Conservation (phyloP, 208 protist species). For the Blechomonas ayalai region DNA sequence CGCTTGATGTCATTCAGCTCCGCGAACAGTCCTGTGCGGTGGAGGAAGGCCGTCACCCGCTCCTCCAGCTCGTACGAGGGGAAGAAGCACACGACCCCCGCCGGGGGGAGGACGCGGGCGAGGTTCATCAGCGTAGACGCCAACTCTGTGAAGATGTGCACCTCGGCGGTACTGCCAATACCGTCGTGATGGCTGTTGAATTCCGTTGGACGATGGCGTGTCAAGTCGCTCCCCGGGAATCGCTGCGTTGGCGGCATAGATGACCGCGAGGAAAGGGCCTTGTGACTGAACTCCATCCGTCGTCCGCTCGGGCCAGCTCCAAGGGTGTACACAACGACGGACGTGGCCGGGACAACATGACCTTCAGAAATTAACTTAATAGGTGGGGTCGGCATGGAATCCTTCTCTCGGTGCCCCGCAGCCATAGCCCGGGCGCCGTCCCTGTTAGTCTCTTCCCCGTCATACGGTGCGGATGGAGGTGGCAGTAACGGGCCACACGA, state of each 20-base stretch:
- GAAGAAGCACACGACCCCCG: slow-evolving; percentile 94
- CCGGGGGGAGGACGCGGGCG: slow-evolving; percentile 75
- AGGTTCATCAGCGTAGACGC: slow-evolving; percentile 83
- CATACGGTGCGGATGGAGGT: background rate
- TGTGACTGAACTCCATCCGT: slow-evolving; percentile 49
- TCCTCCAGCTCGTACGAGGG: slow-evolving; percentile 87
- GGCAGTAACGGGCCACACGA: slow-evolving; percentile 68
- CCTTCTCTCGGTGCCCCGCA: background rate
- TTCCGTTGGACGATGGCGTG: too few relatives aligned
- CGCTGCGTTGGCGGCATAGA: slow-evolving; percentile 5
- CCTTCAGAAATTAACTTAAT: slow-evolving; percentile 49
- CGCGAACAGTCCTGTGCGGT: slow-evolving; percentile 18
- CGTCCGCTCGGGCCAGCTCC: slow-evolving; percentile 45
- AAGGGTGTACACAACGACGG: slow-evolving; percentile 62
- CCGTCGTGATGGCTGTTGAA: background rate
- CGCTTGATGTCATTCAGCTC: slow-evolving; percentile 64
- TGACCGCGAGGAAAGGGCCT: slow-evolving; percentile 9
- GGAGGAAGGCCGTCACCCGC: slow-evolving; percentile 31
- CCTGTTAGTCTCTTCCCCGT: background rate
- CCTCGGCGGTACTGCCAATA: background rate
- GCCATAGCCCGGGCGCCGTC: too few relatives aligned
- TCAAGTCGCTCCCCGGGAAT: too few relatives aligned
- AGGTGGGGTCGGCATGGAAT: background rate
- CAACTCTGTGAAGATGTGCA: slow-evolving; percentile 38
- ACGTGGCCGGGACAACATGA: slow-evolving; percentile 81